Base-by-base conservation (phyloP, 139 green algal genomes). In the Deuterostichococcus epilithicus region DNA sequence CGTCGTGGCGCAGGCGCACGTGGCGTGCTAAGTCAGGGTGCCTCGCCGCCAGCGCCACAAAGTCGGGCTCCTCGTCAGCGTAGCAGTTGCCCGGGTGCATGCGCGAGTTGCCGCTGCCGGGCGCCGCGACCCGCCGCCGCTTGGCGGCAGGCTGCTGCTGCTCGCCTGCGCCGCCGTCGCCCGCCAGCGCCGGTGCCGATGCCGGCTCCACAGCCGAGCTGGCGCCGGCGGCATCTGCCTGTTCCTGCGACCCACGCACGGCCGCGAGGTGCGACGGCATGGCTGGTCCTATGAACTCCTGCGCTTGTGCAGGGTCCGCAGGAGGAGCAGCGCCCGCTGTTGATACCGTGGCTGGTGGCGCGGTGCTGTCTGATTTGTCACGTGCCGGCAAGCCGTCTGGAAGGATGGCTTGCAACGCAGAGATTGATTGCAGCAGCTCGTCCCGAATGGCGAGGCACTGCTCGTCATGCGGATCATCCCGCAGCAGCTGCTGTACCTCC, bases 31-130 rank as follows among this genome's bases (percentile, higher is more conserved):
- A 81, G 3, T 80, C 68, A 0, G 90, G 88, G 81, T 94, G 86
- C 15, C 33, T 26, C 44, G 45, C 20, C 1, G 90, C 86, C 32
- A 97, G 85, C 1, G 78, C 78, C 8, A 34, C 83, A 85, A 97
- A 97, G 74, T 97, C 88, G 0, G 91, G 92, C 70, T 93, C 80
- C n/a, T 85, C 44, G 0, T 76, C 74, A 59, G 83, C 87, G 47
- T 97, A 94, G 13, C 73, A 76, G 83, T 89, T 93, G 42, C 75
- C 70, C 0, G 90, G 89, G 77, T 96, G 89, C 47, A 93, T 92
- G 52, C 74, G 66, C 1, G 81, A 60, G 58, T 87, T 87, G 70
- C n/a, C 59, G 68, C 67, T 58, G 65, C 32, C 70, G 1, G 68
- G 45, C 38, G 23, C 38, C 2, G 59, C 52, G 34, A n/a, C 26